phyloP scores from a whole-genome alignment of 371 early-diverging fungal genomes.

The Circinella minor region DNA sequence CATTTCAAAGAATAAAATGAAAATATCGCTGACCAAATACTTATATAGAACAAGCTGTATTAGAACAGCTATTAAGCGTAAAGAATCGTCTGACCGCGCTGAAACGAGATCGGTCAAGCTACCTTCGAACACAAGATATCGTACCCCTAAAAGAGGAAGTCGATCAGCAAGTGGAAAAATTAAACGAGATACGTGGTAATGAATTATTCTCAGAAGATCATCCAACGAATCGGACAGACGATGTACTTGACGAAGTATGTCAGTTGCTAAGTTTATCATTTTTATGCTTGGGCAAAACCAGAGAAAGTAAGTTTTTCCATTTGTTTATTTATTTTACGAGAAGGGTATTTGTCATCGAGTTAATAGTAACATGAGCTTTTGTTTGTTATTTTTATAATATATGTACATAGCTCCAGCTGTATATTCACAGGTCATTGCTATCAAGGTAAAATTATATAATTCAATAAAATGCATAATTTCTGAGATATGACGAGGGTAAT shows the following conservation, averaged over 20 bases:
- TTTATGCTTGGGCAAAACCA: conserved; percentile 76
- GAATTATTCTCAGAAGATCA: conserved; percentile 14
- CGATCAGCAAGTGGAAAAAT: conserved; percentile 32
- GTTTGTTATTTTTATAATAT: neutral
- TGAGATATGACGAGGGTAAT: neutral
- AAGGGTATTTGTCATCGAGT: neutral
- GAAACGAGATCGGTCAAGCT: conserved; percentile 73
- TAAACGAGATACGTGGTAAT: conserved; percentile 36
- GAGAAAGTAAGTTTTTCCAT: conserved; percentile 59
- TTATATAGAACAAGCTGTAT: conserved; percentile 59
- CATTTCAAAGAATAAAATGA: neutral
- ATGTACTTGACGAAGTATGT: conserved; percentile 76
- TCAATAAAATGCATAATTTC: neutral
- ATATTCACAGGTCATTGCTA: conserved; percentile 78
- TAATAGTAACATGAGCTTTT: neutral
- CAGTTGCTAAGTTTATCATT: conserved; percentile 80
- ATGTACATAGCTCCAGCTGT: conserved; percentile 62
- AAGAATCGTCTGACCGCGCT: conserved; percentile 72
- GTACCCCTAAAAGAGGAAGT: conserved; percentile 58
- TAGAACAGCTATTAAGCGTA: conserved; percentile 64
- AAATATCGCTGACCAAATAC: neutral
- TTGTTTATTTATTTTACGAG: neutral
- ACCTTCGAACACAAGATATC: conserved; percentile 64
- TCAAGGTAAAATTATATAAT: conserved; percentile 59
- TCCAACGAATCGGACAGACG: conserved; percentile 68